These are phyloP conservation scores for Neurospora africana DNA, from an alignment of 495 filamentous ascomycete genomes.

Conservation along the genomic window DNA sequence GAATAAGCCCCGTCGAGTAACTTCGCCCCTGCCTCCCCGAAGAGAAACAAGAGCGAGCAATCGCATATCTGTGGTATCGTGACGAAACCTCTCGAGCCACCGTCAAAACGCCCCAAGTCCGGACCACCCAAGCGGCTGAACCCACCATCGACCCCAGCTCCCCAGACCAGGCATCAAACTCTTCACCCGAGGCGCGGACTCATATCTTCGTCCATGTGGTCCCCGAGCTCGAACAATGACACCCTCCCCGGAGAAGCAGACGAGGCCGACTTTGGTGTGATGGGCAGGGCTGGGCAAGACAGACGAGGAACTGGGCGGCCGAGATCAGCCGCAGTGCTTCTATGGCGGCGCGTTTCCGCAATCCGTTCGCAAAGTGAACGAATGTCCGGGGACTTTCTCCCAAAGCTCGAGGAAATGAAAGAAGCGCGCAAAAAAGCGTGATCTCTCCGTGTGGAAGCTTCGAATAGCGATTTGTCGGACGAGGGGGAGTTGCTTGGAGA, in stretches of 20 bases:
- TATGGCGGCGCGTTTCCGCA: conserved; percentile 99
- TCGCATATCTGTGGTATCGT: conserved; percentile 95
- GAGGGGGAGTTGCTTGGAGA: conserved; percentile 56
- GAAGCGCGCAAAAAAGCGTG: conserved; percentile 25
- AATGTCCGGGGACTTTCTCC: conserved; percentile 99
- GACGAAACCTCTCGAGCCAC: conserved; percentile 62
- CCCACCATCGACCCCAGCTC: conserved; percentile 25
- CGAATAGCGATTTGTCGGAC: conserved; percentile 99
- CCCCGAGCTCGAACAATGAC: conserved; percentile 24
- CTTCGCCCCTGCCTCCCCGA: conserved; percentile 34
- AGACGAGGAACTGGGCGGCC: conserved; percentile 50
- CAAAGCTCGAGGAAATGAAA: conserved; percentile 53
- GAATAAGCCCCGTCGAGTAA: conserved; percentile 99
- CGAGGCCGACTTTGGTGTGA: conserved; percentile 23
- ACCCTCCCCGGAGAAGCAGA: background rate
- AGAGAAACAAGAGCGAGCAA: conserved; percentile 48
- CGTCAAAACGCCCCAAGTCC: conserved; percentile 29
- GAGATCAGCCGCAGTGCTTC: conserved; percentile 70
- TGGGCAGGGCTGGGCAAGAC: conserved; percentile 33
- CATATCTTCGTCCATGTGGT: conserved; percentile 74
- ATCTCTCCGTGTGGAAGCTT: conserved; percentile 92
- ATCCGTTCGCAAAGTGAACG: conserved; percentile 37
- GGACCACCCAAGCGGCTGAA: conserved; percentile 27
- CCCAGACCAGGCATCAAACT: conserved; percentile 18
- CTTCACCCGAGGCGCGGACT: conserved; percentile 51